Evolutionary conservation across 768 basidiomycete genomes (phyloP).

Genomic region (Tulasnella sp.): DNA sequence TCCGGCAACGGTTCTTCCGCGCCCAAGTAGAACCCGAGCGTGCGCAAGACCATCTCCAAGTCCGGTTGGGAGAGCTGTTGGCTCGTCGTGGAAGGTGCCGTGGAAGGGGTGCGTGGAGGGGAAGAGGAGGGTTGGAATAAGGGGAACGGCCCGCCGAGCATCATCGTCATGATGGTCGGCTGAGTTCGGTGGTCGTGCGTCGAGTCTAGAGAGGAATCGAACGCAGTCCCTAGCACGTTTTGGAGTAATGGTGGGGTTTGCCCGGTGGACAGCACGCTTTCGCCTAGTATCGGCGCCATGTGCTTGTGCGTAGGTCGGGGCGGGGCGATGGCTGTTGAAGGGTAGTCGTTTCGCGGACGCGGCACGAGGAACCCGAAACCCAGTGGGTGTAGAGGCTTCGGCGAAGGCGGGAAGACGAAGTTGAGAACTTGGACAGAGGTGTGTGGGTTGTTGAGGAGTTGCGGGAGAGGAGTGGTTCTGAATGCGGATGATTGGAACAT

Average conservation of each 20-base stretch:
- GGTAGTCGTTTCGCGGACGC: constrained; percentile 54
- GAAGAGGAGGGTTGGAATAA: constrained; percentile 24
- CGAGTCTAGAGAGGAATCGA: constrained; percentile 28
- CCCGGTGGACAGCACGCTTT: constrained; percentile 26
- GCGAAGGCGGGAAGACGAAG: constrained; percentile 59
- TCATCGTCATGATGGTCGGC: constrained; percentile 76
- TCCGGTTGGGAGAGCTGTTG: constrained; percentile 22
- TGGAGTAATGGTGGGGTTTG: constrained; percentile 56
- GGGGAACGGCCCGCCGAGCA: constrained; percentile 76
- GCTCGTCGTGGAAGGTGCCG: constrained; percentile 25
- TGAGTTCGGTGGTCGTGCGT: constrained; percentile 24
- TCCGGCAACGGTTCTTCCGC: constrained; percentile 37
- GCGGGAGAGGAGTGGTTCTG: constrained; percentile 39
- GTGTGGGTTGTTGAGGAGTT: constrained; percentile 59
- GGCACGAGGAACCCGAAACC: constrained; percentile 96
- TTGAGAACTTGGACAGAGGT: constrained; percentile 85
- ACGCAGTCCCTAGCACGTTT: constrained; percentile 85
- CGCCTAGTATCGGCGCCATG: constrained; percentile 5
- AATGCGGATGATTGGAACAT: constrained; percentile 33
- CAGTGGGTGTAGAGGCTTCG: constrained; percentile 56
- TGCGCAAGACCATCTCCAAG: constrained; percentile 11
- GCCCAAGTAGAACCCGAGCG: constrained; percentile 36
- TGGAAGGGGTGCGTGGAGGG: constrained; percentile 27
- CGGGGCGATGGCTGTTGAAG: not conserved
- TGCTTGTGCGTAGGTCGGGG: not conserved